Base-by-base conservation (phyloP, 129 eudicot genomes). In the Chrysanthemum seticuspe region DNA sequence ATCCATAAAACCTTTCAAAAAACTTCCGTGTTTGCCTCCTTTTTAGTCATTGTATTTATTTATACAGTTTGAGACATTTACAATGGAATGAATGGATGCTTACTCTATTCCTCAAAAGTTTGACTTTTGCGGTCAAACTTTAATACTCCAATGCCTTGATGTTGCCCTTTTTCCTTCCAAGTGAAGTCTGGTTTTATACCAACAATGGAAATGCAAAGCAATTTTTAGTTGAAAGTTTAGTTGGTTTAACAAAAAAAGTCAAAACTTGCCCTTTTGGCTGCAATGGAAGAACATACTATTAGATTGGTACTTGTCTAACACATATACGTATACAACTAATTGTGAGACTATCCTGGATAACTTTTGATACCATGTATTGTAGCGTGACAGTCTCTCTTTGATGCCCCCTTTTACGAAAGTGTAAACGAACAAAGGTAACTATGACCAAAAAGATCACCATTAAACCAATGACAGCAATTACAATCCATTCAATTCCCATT, bases 401-500 rank as follows among this genome's bases (percentile, higher is more conserved):
- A 18, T 51, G 70, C 3, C 71, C 36, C 65, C 83, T 79, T 79
- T 74, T 81, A 75, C 83, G 82, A 62, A 70, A 84, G 63, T 77
- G n/a, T 53, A 88, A 29, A 45, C 88, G 80, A 73, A 81, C 80
- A 82, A 86, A 56, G 12, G 78, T 82, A 77, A 86, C 56, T 47
- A 91, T 63, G 65, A 81, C 72, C 72, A 86, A 76, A 63, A 88
- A n/a, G 10, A 88, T 54, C 7, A 83, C 76, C 53, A 74, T 61
- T 63, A 87, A 90, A 58, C 88, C 92, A 77, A 86, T 74, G 6
- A 83, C 88, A 62, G 87, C 87, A 51, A 81, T 74, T 16, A 87
- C 53, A 49, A 91, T 62, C 71, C 79, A 74, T 55, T 62, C 97
- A 91, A 74, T 91, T 91, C 83, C 96, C 89, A 75, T 71, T 66